phyloP scores from a whole-genome alignment of 768 basidiomycete species.

The Mycena leptocephala region DNA sequence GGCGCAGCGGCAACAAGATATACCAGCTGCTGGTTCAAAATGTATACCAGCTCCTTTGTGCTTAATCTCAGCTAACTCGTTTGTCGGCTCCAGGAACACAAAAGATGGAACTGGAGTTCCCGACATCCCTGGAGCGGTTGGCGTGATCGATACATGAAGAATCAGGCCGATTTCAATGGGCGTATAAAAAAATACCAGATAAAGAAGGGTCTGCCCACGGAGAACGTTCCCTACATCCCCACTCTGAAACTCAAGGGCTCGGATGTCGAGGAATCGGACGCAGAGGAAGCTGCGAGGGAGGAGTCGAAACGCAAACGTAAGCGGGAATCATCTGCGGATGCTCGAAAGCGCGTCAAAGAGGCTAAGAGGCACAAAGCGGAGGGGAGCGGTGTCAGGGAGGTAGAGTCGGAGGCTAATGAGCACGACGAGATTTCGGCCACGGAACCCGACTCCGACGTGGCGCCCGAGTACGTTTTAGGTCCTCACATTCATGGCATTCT shows the following conservation, averaged over 20 bases:
- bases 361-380: background rate
- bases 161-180: constrained; percentile 58
- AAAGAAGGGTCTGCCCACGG: constrained; percentile 43
- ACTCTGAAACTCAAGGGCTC: constrained; percentile 26
- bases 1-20: constrained; percentile 64
- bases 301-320: constrained; percentile 19
- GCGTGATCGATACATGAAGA: constrained; percentile 72
- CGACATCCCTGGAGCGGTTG: constrained; percentile 75
- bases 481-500: background rate
- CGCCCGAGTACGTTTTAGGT: background rate
- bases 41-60: constrained; percentile 52
- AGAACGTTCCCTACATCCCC: constrained; percentile 16
- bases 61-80: background rate
- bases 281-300: background rate
- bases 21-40: constrained; percentile 62
- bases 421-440: constrained; percentile 11
- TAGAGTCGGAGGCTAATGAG: constrained; percentile 9
- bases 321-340: background rate
- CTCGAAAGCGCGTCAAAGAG: constrained; percentile 16
- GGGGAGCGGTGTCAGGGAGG: constrained; percentile 20
- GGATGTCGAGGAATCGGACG: background rate
- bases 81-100: constrained; percentile 48
- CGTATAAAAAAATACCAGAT: constrained; percentile 59
- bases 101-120: constrained; percentile 67
- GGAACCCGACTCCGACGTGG: no score